phyloP scores from a whole-genome alignment of 2,329 filamentous ascomycete species.

The Raffaelea albimanens region DNA sequence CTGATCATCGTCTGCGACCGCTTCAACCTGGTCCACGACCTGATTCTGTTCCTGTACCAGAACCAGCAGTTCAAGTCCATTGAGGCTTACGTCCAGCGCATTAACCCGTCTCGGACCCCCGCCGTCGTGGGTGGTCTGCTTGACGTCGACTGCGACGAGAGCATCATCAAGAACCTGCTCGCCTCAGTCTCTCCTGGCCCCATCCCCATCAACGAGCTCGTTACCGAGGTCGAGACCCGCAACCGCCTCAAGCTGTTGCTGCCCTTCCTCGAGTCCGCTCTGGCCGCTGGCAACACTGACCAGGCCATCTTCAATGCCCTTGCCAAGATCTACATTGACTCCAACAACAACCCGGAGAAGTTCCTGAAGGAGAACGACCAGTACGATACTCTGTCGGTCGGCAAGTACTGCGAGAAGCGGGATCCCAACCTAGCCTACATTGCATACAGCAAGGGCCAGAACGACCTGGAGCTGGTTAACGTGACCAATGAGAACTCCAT shows the following conservation, averaged over 20 bases:
- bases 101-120: slow-evolving; percentile 85
- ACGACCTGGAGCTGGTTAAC: slow-evolving; percentile 91
- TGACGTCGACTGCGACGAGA: slow-evolving; percentile 95
- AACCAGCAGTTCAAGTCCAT: slow-evolving; percentile 99
- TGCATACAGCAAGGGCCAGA: slow-evolving; percentile 92
- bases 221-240: slow-evolving; percentile 86
- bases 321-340: slow-evolving; percentile 99
- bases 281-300: slow-evolving; percentile 86
- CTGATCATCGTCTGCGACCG: slow-evolving; percentile 98
- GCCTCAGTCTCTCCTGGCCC: slow-evolving; percentile 72
- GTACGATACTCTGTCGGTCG: slow-evolving; percentile 85
- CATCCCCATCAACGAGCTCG: slow-evolving; percentile 90
- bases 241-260: slow-evolving; percentile 93
- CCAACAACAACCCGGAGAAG: slow-evolving; percentile 94
- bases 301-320: slow-evolving; percentile 95
- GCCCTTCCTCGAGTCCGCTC: slow-evolving; percentile 88
- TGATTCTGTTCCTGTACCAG: slow-evolving; percentile 95
- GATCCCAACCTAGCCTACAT: slow-evolving; percentile 94
- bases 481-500: slow-evolving; percentile 99
- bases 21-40: slow-evolving; percentile 97
- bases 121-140: slow-evolving; percentile 87
- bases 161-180: slow-evolving; percentile 87
- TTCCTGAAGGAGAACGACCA: slow-evolving; percentile 97
- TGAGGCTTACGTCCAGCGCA: slow-evolving; percentile 93
- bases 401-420: slow-evolving; percentile 98